Percentiles rank a stretch among this genome's conserved stretches.
Conservation (phyloP, 192 early-diverging fungal genomes). For the Neocallimastix lanati region DNA sequence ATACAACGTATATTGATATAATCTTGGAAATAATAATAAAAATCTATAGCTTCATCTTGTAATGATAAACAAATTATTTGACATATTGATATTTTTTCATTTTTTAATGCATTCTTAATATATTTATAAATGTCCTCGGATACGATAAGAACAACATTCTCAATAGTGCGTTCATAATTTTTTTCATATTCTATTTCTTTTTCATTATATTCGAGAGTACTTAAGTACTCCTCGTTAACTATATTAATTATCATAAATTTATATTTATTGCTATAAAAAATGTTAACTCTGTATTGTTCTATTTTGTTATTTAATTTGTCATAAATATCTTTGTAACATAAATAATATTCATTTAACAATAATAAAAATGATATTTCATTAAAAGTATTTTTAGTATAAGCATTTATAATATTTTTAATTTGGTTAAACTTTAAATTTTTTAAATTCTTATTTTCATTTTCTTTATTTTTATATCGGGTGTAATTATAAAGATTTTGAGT, state of each 20-base stretch:
- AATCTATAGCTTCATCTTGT: not conserved
- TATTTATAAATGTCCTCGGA: not conserved
- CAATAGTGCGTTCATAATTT: not conserved
- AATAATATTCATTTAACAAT: not conserved
- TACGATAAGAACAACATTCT: not conserved
- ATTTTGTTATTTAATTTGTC: not conserved
- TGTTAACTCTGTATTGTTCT: not conserved
- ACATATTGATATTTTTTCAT: not conserved
- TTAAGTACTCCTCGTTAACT: not conserved
- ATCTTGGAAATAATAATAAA: not conserved
- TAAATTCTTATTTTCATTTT: not conserved
- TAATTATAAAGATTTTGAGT: not conserved
- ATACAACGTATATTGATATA: not conserved
- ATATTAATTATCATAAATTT: not conserved
- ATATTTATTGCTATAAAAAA: not conserved
- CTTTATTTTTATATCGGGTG: too few relatives aligned
- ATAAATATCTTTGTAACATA: not conserved
- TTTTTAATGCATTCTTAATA: not conserved
- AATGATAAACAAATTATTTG: not conserved
- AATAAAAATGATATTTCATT: not conserved
- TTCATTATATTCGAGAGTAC: too few relatives aligned
- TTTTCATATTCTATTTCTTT: not conserved
- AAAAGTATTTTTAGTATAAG: not conserved
- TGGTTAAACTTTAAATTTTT: not conserved
- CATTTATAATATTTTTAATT: not conserved